A percentile compares a stretch with the other conserved stretches of the same genome.
Conservation (phyloP, 768 basidiomycete species). For the Agrocybe chaxingu region DNA sequence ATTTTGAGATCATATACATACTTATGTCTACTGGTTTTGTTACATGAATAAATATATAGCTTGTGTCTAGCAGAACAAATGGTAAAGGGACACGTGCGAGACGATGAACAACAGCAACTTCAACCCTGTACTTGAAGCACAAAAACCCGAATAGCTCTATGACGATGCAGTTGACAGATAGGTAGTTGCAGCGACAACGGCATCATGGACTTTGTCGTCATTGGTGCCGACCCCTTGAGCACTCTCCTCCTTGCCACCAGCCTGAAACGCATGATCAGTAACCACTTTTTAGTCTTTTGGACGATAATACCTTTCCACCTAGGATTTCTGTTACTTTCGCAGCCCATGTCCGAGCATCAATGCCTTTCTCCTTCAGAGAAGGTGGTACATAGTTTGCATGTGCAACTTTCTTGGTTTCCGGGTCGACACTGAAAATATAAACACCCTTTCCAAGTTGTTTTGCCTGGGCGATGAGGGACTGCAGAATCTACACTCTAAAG, state of each 20-base stretch:
- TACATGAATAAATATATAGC: background rate
- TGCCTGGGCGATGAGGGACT: constrained; percentile 70
- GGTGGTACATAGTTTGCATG: constrained; percentile 82
- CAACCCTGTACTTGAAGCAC: too few species aligned
- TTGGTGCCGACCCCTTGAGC: constrained; percentile 80
- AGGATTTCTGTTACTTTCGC: constrained; percentile 70
- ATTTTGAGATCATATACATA: too few species aligned
- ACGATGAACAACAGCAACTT: too few species aligned
- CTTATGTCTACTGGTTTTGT: background rate
- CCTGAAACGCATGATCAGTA: constrained; percentile 38
- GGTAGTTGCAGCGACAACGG: constrained; percentile 17
- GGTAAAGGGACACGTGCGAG: too few species aligned
- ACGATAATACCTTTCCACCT: constrained; percentile 76
- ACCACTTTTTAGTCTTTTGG: constrained; percentile 4
- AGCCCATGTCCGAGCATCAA: constrained; percentile 91
- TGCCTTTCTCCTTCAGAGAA: constrained; percentile 53
- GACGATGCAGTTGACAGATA: constrained; percentile 13
- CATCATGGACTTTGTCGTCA: constrained; percentile 17
- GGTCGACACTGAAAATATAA: constrained; percentile 84
- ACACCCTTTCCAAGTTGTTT: constrained; percentile 80
- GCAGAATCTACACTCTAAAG: constrained; percentile 29
- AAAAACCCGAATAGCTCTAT: background rate
- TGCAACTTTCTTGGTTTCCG: constrained; percentile 67
- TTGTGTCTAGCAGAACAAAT: too few species aligned
- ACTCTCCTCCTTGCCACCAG: constrained; percentile 92